Evolutionary conservation across 345 rosid species (phyloP).

Genomic region (Melaleuca alternifolia): DNA sequence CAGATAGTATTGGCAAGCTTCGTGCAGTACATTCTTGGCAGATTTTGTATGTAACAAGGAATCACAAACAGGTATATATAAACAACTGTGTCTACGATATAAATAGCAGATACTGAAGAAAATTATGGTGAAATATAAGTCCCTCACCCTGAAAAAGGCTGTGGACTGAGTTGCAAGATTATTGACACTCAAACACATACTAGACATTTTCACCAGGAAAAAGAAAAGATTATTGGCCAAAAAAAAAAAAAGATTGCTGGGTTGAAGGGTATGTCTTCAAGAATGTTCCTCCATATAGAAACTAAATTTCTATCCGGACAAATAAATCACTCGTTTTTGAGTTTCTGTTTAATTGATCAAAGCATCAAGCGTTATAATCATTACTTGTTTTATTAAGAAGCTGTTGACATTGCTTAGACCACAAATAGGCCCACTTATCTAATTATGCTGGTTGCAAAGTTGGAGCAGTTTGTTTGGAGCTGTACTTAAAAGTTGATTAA

Average conservation of each 20-base stretch:
- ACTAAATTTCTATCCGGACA: not conserved
- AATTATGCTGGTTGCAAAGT: conserved; percentile 5
- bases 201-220: not conserved
- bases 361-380: not conserved
- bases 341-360: not conserved
- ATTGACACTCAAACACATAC: not conserved
- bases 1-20: not conserved
- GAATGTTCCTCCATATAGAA: not conserved
- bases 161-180: not conserved
- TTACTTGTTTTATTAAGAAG: not conserved
- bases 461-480: not conserved
- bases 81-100: not conserved
- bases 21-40: not conserved
- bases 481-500: conserved; percentile 2
- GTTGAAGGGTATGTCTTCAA: not conserved
- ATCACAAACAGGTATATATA: not conserved
- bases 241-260: not conserved
- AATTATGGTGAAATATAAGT: not conserved
- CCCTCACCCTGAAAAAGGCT: not conserved
- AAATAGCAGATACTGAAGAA: not conserved
- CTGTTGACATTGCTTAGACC: not conserved
- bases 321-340: not conserved
- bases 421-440: conserved; percentile 3
- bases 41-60: not conserved
- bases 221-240: not conserved